Base-by-base conservation (phyloP, 257 asterid species). In the Cruciata laevipes region DNA sequence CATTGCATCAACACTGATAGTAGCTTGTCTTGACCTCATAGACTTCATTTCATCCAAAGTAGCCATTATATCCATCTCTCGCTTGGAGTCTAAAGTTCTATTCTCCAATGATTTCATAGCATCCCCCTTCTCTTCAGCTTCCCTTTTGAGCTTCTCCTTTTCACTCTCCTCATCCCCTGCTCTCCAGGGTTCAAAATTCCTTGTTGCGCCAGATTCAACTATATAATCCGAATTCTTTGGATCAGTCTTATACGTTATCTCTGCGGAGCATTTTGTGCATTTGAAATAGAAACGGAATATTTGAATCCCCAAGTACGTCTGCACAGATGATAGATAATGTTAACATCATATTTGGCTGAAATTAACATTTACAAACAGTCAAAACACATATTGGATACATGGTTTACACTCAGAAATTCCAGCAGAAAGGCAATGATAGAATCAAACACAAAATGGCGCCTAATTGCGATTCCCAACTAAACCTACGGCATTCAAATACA, bases 51-150 rank as follows among this genome's bases (percentile, higher is more conserved):
- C 98, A 69, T 88, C 97, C 78, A 93, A 78, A 32, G 95, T 82
- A 69, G 97, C 96, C 72, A 89, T 87, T 68, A 87, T 89, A 78
- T 92, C 96, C 96, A 92, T 89, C 74, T 92, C 98, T 66, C 84
- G 82, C 73, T 89, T 92, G 0, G 98, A 92, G 71, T 92, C 98
- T 77, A 79, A 38, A 0, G 96, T 86, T 72, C 91, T 82, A 80
- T 89, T 92, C 83, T 92, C 98, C 84, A 92, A 67, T 10, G 96
- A 87, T 68, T 92, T 92, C 98, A 93, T 89, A 35, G 97, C 97
- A 82, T 89, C 98, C 37, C 98, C 98, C 90, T 85, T 82, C 84
- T 93, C 98, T 81, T 89, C 97, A 69, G 88, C 85, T 53, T 68
- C 78, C 75, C 91, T 80, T 67, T 80, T 89, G 80, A 73, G 81